Conservation (phyloP, 1,284 basidiomycete genomes). For the Apiotrichum domesticum region DNA sequence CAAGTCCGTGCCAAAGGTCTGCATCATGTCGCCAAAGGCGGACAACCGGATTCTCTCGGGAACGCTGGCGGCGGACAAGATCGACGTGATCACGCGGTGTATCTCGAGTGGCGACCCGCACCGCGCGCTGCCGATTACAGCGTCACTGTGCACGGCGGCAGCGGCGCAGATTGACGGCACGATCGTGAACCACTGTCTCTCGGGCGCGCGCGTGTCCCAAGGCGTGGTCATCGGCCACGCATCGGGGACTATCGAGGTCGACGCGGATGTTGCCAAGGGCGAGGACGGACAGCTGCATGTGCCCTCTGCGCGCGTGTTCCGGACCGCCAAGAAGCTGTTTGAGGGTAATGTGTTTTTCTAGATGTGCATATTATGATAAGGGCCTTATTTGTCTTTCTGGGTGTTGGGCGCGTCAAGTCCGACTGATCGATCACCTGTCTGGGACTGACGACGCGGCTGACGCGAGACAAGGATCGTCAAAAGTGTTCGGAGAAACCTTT, state of each 20-base stretch:
- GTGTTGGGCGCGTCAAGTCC: no score
- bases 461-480: no score
- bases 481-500: no score
- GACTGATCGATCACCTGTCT: no score
- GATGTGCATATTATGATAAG: background rate
- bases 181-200: conserved; percentile 51
- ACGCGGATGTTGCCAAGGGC: conserved; percentile 50
- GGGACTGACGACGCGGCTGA: no score
- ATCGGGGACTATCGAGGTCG: conserved; percentile 61
- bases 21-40: conserved; percentile 51
- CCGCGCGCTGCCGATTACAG: conserved; percentile 67
- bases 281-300: conserved; percentile 46
- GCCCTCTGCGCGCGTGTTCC: conserved; percentile 57
- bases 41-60: conserved; percentile 17
- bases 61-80: conserved; percentile 33
- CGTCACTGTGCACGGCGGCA: conserved; percentile 64
- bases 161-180: conserved; percentile 55
- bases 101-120: conserved; percentile 67
- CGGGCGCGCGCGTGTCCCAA: background rate
- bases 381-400: no score
- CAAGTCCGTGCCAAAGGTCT: conserved; percentile 60
- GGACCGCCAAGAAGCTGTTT: conserved; percentile 65
- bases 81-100: conserved; percentile 58
- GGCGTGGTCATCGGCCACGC: conserved; percentile 58
- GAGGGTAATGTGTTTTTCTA: conserved; percentile 58